Conservation (phyloP, 1,284 basidiomycete genomes). For the Volvariella volvacea region DNA sequence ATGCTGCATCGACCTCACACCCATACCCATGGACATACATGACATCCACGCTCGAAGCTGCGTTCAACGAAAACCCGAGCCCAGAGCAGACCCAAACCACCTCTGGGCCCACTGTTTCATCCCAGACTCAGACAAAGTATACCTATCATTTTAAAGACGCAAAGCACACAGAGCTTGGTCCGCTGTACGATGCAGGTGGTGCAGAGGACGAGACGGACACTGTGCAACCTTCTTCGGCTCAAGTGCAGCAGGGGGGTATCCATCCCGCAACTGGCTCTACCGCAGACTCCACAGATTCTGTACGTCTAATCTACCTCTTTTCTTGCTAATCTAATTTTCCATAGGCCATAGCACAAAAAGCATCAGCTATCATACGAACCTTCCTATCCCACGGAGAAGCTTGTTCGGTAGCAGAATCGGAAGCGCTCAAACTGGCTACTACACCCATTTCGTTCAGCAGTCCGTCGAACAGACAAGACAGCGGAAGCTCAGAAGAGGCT, state of each 20-base stretch:
- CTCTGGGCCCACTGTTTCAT: neutral
- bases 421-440: conserved; percentile 31
- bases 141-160: too few species aligned
- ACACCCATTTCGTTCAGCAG: neutral
- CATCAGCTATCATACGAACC: conserved; percentile 36
- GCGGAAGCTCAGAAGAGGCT: conserved; percentile 12
- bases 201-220: conserved; percentile 21
- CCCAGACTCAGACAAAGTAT: neutral
- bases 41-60: conserved; percentile 40
- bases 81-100: neutral
- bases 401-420: conserved; percentile 29
- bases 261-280: too few species aligned
- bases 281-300: neutral
- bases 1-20: neutral
- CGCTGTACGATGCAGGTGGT: conserved; percentile 25
- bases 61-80: conserved; percentile 24
- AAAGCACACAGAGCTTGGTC: neutral
- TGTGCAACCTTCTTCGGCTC: neutral
- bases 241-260: too few species aligned
- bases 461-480: conserved; percentile 14
- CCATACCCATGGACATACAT: conserved; percentile 44
- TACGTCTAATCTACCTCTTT: neutral
- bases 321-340: neutral
- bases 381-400: conserved; percentile 37
- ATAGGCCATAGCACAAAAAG: conserved; percentile 23